phyloP scores from a whole-genome alignment of 768 basidiomycete genomes.

The Boletales sp. region DNA sequence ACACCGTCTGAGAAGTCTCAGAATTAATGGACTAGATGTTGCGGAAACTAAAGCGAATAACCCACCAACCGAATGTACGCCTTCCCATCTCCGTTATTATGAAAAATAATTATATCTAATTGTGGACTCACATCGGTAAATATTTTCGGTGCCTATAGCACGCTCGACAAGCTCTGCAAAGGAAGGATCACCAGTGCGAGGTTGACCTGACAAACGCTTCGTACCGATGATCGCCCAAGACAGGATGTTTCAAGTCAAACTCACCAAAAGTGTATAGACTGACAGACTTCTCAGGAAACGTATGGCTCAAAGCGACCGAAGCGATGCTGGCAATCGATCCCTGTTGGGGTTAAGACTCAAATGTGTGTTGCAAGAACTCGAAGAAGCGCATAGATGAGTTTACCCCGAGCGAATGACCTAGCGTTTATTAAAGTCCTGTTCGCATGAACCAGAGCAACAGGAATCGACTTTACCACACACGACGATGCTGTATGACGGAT shows the following conservation, averaged over 20 bases:
- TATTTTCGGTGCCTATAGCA: conserved; percentile 33
- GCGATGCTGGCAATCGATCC: conserved; percentile 40
- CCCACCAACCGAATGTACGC: conserved; percentile 44
- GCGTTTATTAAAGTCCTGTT: conserved; percentile 1
- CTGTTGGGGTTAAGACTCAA: conserved; percentile 14
- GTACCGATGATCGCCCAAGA: background rate
- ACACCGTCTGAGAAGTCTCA: conserved; percentile 41
- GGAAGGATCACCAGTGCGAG: conserved; percentile 40
- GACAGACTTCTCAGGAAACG: conserved; percentile 24
- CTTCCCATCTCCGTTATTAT: conserved; percentile 18
- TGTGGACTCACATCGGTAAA: conserved; percentile 37
- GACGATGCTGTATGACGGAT: conserved; percentile 34
- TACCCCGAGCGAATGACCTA: conserved; percentile 42
- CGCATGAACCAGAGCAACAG: background rate
- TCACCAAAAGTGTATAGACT: conserved; percentile 45
- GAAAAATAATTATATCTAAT: background rate
- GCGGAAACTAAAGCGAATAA: background rate
- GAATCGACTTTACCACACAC: conserved; percentile 25
- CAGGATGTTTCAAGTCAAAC: background rate
- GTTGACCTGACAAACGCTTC: conserved; percentile 41
- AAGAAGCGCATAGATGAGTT: conserved; percentile 3
- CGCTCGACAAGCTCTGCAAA: conserved; percentile 42
- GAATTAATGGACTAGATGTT: background rate
- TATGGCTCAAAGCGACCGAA: conserved; percentile 30
- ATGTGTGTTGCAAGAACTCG: background rate